Evolutionary conservation across 2,329 filamentous ascomycete species (phyloP).

Genomic region (Colletotrichum lindemuthianum): DNA sequence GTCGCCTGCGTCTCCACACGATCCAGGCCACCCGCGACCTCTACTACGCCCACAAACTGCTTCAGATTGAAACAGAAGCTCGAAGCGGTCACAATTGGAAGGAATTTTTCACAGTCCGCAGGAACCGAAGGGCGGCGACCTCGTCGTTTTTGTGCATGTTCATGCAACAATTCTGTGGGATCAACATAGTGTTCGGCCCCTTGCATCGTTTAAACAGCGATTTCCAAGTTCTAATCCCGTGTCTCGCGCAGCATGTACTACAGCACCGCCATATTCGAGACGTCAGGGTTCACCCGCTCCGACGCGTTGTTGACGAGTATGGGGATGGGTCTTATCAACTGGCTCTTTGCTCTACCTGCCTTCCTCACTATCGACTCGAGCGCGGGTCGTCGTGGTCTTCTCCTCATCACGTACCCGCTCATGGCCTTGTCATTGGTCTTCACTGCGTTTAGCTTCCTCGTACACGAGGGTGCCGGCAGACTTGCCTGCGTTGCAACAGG

Average conservation of each 20-base stretch:
- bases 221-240: background rate
- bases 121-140: conserved; percentile 49
- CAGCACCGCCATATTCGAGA: conserved; percentile 54
- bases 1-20: conserved; percentile 55
- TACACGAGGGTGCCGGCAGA: conserved; percentile 41
- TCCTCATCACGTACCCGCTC: conserved; percentile 67
- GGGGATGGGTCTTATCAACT: conserved; percentile 67
- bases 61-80: conserved; percentile 45
- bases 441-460: conserved; percentile 60
- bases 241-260: conserved; percentile 59
- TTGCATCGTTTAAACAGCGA: too few relatives aligned
- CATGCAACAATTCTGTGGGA: conserved; percentile 50
- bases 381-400: conserved; percentile 63
- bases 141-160: conserved; percentile 51
- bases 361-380: conserved; percentile 67
- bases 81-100: conserved; percentile 44
- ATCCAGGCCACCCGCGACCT: conserved; percentile 62
- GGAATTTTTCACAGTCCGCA: conserved; percentile 49
- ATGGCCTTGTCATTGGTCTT: conserved; percentile 66
- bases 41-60: conserved; percentile 57
- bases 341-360: conserved; percentile 67
- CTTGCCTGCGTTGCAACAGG: conserved; percentile 49
- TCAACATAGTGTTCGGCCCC: conserved; percentile 56
- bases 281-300: conserved; percentile 53
- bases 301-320: conserved; percentile 63